phyloP scores from a whole-genome alignment of 1,284 basidiomycete species.

The Ganoderma boninense region DNA sequence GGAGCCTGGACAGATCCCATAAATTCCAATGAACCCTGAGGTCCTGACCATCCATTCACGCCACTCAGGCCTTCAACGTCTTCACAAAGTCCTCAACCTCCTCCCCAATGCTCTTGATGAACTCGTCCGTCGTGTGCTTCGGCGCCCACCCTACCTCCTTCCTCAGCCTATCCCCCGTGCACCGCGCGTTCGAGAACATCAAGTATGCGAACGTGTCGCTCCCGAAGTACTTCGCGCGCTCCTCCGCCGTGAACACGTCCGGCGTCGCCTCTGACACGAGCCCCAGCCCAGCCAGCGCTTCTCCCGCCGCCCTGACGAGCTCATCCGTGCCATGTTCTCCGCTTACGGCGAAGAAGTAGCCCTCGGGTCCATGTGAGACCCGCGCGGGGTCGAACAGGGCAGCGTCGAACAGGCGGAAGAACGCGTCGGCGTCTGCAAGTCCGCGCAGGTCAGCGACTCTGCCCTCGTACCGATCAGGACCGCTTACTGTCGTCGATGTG shows the following conservation, averaged over 20 bases:
- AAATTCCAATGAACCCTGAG: not conserved
- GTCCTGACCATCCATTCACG: not conserved
- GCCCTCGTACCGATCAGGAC: no score
- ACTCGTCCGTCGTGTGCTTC: conserved; percentile 35
- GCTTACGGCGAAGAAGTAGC: conserved; percentile 55
- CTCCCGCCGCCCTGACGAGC: conserved; percentile 45
- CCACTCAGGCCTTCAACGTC: conserved; percentile 39
- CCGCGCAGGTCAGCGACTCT: no score
- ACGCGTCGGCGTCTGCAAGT: conserved; percentile 28
- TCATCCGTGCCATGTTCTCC: conserved; percentile 47
- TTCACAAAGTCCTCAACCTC: conserved; percentile 15
- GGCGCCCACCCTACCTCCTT: conserved; percentile 50
- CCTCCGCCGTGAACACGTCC: conserved; percentile 38
- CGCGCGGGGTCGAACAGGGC: conserved; percentile 22
- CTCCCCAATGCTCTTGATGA: conserved; percentile 14
- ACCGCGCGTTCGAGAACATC: conserved; percentile 53
- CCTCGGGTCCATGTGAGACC: conserved; percentile 48
- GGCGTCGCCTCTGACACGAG: conserved; percentile 36
- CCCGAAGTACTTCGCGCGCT: conserved; percentile 36
- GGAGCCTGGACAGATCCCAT: not conserved
- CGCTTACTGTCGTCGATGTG: conserved; percentile 45
- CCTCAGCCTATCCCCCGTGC: conserved; percentile 47
- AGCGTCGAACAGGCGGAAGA: conserved; percentile 26
- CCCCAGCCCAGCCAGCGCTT: conserved; percentile 40
- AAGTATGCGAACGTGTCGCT: conserved; percentile 33